Base-by-base conservation (phyloP, 257 asterid genomes). In the Solanum peruvianum region DNA sequence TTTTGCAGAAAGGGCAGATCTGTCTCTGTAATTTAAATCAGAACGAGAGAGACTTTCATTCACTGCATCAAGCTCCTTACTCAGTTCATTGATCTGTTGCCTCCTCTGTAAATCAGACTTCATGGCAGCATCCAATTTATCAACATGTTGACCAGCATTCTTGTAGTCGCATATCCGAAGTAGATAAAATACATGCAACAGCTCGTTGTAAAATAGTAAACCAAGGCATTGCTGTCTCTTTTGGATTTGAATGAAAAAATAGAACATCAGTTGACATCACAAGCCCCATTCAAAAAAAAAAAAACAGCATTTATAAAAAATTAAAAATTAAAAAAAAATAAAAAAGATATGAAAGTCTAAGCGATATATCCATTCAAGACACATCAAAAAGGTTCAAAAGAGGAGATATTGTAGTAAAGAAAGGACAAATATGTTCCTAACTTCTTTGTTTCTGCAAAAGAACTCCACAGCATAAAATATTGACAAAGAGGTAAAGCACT, bases 101-200 rank as follows among this genome's bases (percentile, higher is more conserved):
- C 87, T 93, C 89, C 92, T 92, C 93, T 92, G 94, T 91, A 93
- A 62, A 91, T 97, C 99, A 81, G 93, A 88, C 94, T 95, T 96
- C 96, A 97, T 92, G 80, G 94, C 94, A 89, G 94, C 92, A 88
- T 96, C 99, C 93, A 97, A 87, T 88, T 91, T 93, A 67, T 95
- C 98, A 91, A 97, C 94, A 90, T 88, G 96, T 89, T 93, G 96
- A 81, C 93, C 92, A 93, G 98, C 98, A 89, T 90, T 93, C 93
- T 96, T 95, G 94, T 94, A 97, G 94, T 95, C 99, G 58, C 99
- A 97, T 90, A 91, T 90, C 90, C 98, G 95, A 64, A 96, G 97
- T 72, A 95, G 95, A 93, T 97, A 96, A 90, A 97, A 95, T 93
- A 96, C 90, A 88, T 94, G 98, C 93, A 97, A 93, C 90, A 97